These are phyloP conservation scores for Patellaria atrata DNA, from an alignment of 495 filamentous ascomycete genomes.

Conservation along the genomic window DNA sequence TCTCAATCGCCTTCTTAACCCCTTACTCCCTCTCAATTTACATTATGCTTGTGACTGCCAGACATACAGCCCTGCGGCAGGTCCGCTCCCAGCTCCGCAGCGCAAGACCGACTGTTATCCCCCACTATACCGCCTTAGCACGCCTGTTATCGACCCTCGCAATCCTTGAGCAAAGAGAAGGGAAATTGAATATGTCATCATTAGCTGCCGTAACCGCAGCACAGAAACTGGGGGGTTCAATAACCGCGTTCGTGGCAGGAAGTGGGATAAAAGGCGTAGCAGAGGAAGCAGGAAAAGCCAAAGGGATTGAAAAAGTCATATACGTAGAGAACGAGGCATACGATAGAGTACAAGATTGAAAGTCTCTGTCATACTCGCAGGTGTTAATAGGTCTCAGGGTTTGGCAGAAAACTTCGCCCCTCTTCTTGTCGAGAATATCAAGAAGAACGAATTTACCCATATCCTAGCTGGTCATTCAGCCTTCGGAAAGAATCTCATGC, in stretches of 20 bases:
- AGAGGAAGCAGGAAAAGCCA: slow-evolving; percentile 74
- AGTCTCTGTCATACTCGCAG: neutral
- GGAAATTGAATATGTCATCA: slow-evolving; percentile 68
- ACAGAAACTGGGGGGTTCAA: slow-evolving; percentile 65
- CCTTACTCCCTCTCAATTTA: neutral
- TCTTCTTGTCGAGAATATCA: slow-evolving; percentile 85
- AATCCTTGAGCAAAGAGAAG: slow-evolving; percentile 84
- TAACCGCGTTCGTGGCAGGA: slow-evolving; percentile 85
- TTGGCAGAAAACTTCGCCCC: slow-evolving; percentile 93
- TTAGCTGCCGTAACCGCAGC: slow-evolving; percentile 79
- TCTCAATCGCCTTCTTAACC: slow-evolving; percentile 2
- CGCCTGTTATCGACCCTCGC: slow-evolving; percentile 79
- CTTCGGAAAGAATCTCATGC: slow-evolving; percentile 91
- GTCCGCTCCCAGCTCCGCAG: slow-evolving; percentile 23
- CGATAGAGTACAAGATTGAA: slow-evolving; percentile 57
- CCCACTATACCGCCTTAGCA: slow-evolving; percentile 33
- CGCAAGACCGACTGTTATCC: slow-evolving; percentile 10
- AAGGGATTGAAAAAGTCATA: slow-evolving; percentile 82
- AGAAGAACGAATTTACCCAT: slow-evolving; percentile 83
- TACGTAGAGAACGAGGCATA: slow-evolving; percentile 79
- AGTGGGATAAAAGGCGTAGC: slow-evolving; percentile 64
- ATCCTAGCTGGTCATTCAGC: slow-evolving; percentile 82
- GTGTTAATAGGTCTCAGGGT: slow-evolving; percentile 37
- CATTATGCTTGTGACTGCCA: slow-evolving; percentile 21
- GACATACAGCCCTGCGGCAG: slow-evolving; percentile 24